Evolutionary conservation across 345 rosid species (phyloP).

Genomic region (Acer campestre): DNA sequence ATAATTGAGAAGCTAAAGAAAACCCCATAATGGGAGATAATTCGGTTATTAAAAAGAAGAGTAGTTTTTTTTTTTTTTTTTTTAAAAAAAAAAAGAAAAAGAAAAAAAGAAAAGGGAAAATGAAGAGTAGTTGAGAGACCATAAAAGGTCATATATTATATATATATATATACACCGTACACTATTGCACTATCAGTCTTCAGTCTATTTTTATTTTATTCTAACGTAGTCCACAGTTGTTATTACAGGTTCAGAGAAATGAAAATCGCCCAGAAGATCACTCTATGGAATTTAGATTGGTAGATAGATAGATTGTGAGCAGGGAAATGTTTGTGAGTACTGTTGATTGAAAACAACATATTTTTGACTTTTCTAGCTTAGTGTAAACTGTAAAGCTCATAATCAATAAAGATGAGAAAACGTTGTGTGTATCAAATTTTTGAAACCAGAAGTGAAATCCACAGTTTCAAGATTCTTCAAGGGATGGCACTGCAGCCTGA

Average conservation of each 20-base stretch:
- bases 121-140: not conserved
- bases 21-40: not conserved
- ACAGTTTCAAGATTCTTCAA: conserved; percentile 12
- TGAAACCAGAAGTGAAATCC: conserved; percentile 17
- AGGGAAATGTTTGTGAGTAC: conserved; percentile 19
- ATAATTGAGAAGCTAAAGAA: not conserved
- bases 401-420: not conserved
- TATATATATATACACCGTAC: not conserved
- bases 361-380: conserved; percentile 28
- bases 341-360: conserved; percentile 26
- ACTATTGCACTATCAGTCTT: not conserved
- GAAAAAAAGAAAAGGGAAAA: too few species aligned
- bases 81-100: too few species aligned
- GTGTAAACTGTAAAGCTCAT: not conserved
- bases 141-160: too few species aligned
- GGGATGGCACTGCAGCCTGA: not conserved
- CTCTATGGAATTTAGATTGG: not conserved
- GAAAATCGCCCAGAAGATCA: not conserved
- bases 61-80: too few species aligned
- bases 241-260: not conserved
- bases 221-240: not conserved
- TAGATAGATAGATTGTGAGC: not conserved
- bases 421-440: not conserved
- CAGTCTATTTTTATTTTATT: not conserved
- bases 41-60: not conserved